phyloP scores from a whole-genome alignment of 805 yeast species.

The Teunomyces gatunensis region DNA sequence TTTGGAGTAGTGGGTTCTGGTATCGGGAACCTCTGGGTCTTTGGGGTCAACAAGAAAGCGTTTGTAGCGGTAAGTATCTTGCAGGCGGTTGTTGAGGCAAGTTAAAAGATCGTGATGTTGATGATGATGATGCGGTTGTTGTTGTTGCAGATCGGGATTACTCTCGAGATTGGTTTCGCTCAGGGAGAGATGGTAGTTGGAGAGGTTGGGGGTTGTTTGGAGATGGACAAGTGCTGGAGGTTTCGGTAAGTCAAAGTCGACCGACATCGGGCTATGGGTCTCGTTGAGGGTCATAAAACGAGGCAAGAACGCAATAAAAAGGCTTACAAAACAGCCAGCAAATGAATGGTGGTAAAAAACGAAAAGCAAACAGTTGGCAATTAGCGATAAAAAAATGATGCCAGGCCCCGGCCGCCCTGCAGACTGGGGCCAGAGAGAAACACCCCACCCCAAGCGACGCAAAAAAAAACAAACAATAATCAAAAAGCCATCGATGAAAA shows the following conservation, averaged over 20 bases:
- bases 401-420: not conserved
- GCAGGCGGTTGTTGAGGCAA: constrained; percentile 11
- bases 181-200: not conserved
- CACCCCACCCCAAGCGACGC: not conserved
- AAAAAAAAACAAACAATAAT: not conserved
- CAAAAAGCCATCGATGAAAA: not conserved
- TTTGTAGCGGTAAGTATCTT: constrained; percentile 22
- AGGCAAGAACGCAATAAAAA: not conserved
- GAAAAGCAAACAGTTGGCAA: not conserved
- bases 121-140: not conserved
- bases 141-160: not conserved
- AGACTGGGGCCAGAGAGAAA: not conserved
- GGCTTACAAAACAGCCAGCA: not conserved
- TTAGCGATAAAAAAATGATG: not conserved
- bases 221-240: constrained; percentile 1
- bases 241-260: not conserved
- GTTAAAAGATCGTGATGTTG: constrained; percentile 11
- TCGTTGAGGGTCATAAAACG: not conserved
- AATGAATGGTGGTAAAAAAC: not conserved
- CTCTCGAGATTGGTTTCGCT: not conserved
- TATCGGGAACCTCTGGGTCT: constrained; percentile 5
- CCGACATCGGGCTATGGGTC: not conserved
- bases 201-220: constrained; percentile 1
- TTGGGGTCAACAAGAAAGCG: constrained; percentile 15
- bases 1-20: constrained; percentile 17